phyloP scores from a whole-genome alignment of 805 yeast genomes.

The Wickerhamomyces rabaulensis region DNA sequence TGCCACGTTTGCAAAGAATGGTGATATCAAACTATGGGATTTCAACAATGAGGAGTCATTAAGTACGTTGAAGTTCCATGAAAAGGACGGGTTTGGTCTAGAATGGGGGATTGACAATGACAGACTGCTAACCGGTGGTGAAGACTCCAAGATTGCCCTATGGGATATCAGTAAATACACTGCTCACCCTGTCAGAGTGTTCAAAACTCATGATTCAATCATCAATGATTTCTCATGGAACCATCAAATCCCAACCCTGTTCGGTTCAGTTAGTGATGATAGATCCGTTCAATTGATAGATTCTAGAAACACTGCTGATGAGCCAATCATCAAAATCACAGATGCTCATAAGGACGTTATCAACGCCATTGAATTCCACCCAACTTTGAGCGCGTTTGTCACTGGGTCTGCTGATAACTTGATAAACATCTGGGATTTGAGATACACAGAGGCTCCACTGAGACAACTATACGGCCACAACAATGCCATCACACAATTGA shows the following conservation, averaged over 20 bases:
- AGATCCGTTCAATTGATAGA: slow-evolving; percentile 57
- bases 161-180: slow-evolving; percentile 51
- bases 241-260: slow-evolving; percentile 33
- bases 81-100: slow-evolving; percentile 62
- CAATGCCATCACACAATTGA: slow-evolving; percentile 48
- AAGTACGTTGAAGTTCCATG: slow-evolving; percentile 46
- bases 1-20: slow-evolving; percentile 29
- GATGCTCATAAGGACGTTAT: slow-evolving; percentile 57
- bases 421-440: slow-evolving; percentile 70
- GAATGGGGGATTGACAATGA: slow-evolving; percentile 56
- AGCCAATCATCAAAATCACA: slow-evolving; percentile 37
- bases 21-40: slow-evolving; percentile 43
- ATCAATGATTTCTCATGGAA: slow-evolving; percentile 69
- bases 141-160: slow-evolving; percentile 60
- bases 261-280: slow-evolving; percentile 74
- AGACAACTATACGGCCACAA: slow-evolving; percentile 67
- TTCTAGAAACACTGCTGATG: slow-evolving; percentile 32
- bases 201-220: slow-evolving; percentile 44
- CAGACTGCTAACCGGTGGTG: slow-evolving; percentile 56
- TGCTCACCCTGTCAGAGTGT: slow-evolving; percentile 40
- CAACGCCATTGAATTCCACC: slow-evolving; percentile 65
- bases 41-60: slow-evolving; percentile 17
- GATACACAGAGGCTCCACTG: slow-evolving; percentile 54
- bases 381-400: slow-evolving; percentile 47
- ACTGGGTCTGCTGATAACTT: slow-evolving; percentile 77